These are phyloP conservation scores for Peronospora belbahrii DNA, from an alignment of 352 stramenopile species.

Conservation along the genomic window DNA sequence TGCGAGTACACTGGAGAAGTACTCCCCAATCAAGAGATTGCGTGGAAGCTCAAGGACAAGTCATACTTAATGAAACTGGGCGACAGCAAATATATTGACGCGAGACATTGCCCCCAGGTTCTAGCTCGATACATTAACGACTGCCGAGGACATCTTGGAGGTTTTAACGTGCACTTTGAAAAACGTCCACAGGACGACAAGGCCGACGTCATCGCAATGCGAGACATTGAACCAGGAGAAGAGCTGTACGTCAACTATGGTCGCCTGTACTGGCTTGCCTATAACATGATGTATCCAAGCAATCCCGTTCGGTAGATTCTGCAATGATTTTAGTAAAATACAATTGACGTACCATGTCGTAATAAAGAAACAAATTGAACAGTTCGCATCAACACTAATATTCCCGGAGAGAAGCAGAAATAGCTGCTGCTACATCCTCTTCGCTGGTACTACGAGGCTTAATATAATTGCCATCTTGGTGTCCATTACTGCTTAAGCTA, in stretches of 20 bases:
- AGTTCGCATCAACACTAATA: constrained; percentile 30
- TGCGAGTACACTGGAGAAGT: constrained; percentile 41
- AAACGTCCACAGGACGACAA: constrained; percentile 43
- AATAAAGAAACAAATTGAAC: neutral
- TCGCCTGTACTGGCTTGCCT: constrained; percentile 74
- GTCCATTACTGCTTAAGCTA: constrained; percentile 19
- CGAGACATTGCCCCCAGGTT: constrained; percentile 34
- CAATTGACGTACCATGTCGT: constrained; percentile 6
- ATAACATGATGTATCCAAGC: constrained; percentile 60
- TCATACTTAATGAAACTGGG: constrained; percentile 78
- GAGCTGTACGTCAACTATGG: constrained; percentile 81
- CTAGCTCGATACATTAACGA: constrained; percentile 79
- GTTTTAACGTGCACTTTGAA: constrained; percentile 72
- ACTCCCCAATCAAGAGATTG: constrained; percentile 32
- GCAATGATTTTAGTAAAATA: constrained; percentile 1
- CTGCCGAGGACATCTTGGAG: constrained; percentile 39
- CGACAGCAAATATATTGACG: constrained; percentile 69
- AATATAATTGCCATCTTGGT: constrained; percentile 15
- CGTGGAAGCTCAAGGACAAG: constrained; percentile 58
- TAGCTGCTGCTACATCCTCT: constrained; percentile 56
- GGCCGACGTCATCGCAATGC: constrained; percentile 51
- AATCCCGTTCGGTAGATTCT: constrained; percentile 37
- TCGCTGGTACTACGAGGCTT: constrained; percentile 37
- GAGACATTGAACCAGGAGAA: constrained; percentile 46
- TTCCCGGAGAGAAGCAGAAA: constrained; percentile 54